Base-by-base conservation (phyloP, 164 flowering plant genomes). In the Cinnamomum micranthum region DNA sequence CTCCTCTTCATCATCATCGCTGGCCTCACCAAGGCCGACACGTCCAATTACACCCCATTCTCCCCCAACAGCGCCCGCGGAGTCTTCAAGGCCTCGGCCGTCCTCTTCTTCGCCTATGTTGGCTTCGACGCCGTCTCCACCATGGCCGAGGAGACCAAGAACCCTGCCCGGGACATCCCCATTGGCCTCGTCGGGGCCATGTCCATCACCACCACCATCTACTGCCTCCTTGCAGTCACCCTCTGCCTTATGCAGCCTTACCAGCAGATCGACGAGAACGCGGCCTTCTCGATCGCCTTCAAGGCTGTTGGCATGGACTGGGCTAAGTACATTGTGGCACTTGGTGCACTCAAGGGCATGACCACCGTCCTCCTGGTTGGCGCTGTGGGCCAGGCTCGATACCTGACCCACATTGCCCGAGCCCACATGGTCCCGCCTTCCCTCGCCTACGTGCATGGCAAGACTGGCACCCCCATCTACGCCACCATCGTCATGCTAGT, bases 341-440 rank as follows among this genome's bases (percentile, higher is more conserved):
- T 73, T 0, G 87, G 91, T 1, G 91, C 92, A 0, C 66, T 86
- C 13, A 78, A 85, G 71, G 91, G 85, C 17, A 90, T 90, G 92
- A 82, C 88, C 0, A 84, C 90, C 14, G 89, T 83, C 1, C 73
- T 90, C 14, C 83, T 90, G 0, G 84, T 82, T 10, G 58, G 74
- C 2, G 81, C 86, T 2, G 84, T 90, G 1, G 91, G 93, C 3
- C 92, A 88, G 63, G 86, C 93, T 1, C 85, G 92, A 6, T 90
- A 88, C 70, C 74, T 90, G 13, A 90, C 93, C 20, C 91, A 90
- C 75, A 88, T 90, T 10, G 89, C 88, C 6, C 78, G 93, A 0
- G 80, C 93, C 15, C 91, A 88, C 77, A 85, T 89, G 89, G 73
- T 81, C 20, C 93, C 97, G 0, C 97, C 97, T 6, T 88, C 86